Base-by-base conservation (phyloP, 805 yeast species). In the Metschnikowia anglica region DNA sequence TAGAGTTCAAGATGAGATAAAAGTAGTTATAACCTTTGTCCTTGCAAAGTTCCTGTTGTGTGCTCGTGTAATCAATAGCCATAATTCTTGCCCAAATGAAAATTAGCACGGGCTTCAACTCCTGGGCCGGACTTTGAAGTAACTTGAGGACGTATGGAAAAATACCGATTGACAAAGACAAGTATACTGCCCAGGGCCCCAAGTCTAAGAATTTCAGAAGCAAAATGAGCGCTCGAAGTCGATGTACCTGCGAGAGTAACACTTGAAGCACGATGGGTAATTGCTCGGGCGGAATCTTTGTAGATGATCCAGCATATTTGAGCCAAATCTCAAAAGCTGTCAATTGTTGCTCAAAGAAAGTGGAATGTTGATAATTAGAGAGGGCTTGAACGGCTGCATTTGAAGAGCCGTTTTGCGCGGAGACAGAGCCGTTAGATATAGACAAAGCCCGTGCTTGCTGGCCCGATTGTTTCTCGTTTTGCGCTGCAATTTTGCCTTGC, bases 291-390 rank as follows among this genome's bases (percentile, higher is more conserved):
- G 97, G 89, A 36, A 82, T 81, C 54, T 84, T 80, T 0, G 88
- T 76, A 31, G 88, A 84, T 0, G 95, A 80, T 0, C 95, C 95
- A 6, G 73, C 70, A 61, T 88, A 90, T 58, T 88, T 86, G 41
- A 93, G 75, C 99, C 99, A 93, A 27, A 89, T 79, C 58, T 93
- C 97, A 67, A 93, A 91, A 8, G 98, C 98, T 0, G 97, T 93
- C 43, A 90, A 72, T 60, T 89, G 97, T 59, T 89, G 97, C 65
- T 93, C 97, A 59, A 93, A 93, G 60, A 93, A 93, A 2, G 95
- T 83, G 3, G 97, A 87, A 58, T 88, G 96, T 58, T 88, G 90
- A 61, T 88, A 88, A 52, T 80, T 80, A 33, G 72, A 53, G 15
- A 63, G 50, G 13, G 55, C 54, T 41, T 37, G 49, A n/a, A 35